Evolutionary conservation across 106 monocot species (phyloP).

Genomic region (Chionographis japonica): DNA sequence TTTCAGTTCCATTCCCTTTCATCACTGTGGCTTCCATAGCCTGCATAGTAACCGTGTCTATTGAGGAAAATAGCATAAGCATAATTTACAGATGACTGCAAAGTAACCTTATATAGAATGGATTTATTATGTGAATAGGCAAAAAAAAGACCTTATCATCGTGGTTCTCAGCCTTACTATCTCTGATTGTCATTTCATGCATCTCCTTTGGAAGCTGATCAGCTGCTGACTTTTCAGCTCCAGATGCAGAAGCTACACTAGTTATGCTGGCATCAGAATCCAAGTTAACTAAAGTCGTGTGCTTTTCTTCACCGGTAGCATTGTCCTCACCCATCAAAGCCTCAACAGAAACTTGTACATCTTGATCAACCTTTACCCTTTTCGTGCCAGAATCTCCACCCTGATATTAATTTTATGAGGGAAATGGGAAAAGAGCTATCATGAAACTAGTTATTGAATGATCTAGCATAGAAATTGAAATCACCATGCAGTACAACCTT

Average conservation of each 20-base stretch:
- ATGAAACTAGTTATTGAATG: too few species aligned
- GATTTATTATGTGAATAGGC: not conserved
- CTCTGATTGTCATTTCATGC: conserved; percentile 27
- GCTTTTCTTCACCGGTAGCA: conserved; percentile 11
- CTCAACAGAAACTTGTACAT: conserved; percentile 10
- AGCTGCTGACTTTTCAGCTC: conserved; percentile 8
- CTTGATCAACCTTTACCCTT: conserved; percentile 31
- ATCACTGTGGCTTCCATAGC: conserved; percentile 12
- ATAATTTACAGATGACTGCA: not conserved
- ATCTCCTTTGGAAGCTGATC: conserved; percentile 39
- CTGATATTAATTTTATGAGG: conserved; percentile 6
- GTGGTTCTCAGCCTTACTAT: conserved; percentile 14
- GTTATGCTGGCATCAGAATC: conserved; percentile 21
- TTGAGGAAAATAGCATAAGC: not conserved
- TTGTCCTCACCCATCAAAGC: conserved; percentile 8
- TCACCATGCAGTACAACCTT: too few species aligned
- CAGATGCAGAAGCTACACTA: conserved; percentile 4
- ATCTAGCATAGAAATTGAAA: too few species aligned
- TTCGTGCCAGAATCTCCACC: conserved; percentile 19
- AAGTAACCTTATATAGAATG: not conserved
- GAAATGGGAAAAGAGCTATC: too few species aligned
- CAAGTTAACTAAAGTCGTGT: conserved; percentile 9
- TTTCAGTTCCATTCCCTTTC: conserved; percentile 43
- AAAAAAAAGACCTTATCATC: conserved; percentile 13
- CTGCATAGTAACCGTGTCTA: conserved; percentile 5